Conservation (phyloP, 257 asterid species). For the Galeopsis tetrahit region DNA sequence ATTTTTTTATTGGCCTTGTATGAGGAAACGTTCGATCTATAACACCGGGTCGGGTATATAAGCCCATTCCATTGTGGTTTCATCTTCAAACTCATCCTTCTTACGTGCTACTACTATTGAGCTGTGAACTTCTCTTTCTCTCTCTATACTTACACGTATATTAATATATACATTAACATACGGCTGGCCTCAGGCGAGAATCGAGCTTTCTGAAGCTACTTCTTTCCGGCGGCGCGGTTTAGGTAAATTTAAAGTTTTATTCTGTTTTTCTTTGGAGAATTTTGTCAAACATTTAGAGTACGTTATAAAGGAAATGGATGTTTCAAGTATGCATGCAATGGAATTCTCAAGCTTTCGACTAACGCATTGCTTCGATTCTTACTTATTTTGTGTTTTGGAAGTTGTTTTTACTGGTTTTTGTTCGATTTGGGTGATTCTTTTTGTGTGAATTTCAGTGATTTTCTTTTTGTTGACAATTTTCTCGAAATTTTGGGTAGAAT, state of each 20-base stretch:
- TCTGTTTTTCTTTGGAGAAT: background rate
- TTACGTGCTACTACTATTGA: slow-evolving; percentile 39
- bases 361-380: background rate
- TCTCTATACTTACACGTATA: background rate
- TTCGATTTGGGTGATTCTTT: background rate
- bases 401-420: background rate
- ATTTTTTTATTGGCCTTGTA: background rate
- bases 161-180: background rate
- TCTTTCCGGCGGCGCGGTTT: slow-evolving; percentile 20
- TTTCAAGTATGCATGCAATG: slow-evolving; percentile 23
- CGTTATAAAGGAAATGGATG: background rate
- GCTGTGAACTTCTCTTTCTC: slow-evolving; percentile 18
- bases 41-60: slow-evolving; percentile 37
- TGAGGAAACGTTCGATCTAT: slow-evolving; percentile 37
- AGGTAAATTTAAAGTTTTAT: slow-evolving; percentile 22
- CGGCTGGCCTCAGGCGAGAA: background rate
- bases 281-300: background rate
- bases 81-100: slow-evolving; percentile 24
- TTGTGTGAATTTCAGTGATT: background rate
- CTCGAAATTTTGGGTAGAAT: slow-evolving; percentile 2
- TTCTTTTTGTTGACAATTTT: slow-evolving; percentile 1
- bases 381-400: slow-evolving; percentile 18
- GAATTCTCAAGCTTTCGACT: background rate
- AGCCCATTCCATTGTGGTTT: slow-evolving; percentile 5
- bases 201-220: slow-evolving; percentile 30